Percentiles rank a stretch among this genome's conserved stretches.
These are phyloP conservation scores for Trametes meyenii DNA, from an alignment of 768 basidiomycete species.

Conservation along the genomic window DNA sequence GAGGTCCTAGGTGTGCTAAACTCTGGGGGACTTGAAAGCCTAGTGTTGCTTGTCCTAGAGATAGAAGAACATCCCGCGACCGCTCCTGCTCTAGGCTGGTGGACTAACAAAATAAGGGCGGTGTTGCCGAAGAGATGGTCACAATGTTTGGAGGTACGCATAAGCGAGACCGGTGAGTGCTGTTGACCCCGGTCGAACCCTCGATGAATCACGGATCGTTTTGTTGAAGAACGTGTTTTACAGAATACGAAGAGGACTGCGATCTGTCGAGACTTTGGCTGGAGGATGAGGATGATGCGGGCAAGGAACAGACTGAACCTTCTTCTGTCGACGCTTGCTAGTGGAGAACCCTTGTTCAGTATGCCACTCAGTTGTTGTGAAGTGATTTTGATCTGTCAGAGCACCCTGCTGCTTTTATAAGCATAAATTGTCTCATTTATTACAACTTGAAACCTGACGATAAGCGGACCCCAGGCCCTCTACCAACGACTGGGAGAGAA, in stretches of 20 bases:
- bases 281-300: not conserved
- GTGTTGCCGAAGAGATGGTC: not conserved
- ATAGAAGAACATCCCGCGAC: not conserved
- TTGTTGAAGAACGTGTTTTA: too few relatives aligned
- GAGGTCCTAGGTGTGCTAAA: not conserved
- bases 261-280: not conserved
- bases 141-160: too few relatives aligned
- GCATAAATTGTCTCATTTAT: too few relatives aligned
- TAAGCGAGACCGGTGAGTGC: too few relatives aligned
- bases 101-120: not conserved
- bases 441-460: too few relatives aligned
- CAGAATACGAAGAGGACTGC: not conserved
- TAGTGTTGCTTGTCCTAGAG: not conserved
- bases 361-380: too few relatives aligned
- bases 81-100: not conserved
- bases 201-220: not conserved
- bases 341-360: too few relatives aligned
- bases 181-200: not conserved
- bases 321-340: too few relatives aligned
- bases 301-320: not conserved
- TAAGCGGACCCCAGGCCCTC: not conserved
- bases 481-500: not conserved
- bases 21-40: not conserved
- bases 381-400: too few relatives aligned
- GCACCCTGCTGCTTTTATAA: too few relatives aligned